Conservation (phyloP, 2,329 filamentous ascomycete genomes). For the Colletotrichum lindemuthianum region DNA sequence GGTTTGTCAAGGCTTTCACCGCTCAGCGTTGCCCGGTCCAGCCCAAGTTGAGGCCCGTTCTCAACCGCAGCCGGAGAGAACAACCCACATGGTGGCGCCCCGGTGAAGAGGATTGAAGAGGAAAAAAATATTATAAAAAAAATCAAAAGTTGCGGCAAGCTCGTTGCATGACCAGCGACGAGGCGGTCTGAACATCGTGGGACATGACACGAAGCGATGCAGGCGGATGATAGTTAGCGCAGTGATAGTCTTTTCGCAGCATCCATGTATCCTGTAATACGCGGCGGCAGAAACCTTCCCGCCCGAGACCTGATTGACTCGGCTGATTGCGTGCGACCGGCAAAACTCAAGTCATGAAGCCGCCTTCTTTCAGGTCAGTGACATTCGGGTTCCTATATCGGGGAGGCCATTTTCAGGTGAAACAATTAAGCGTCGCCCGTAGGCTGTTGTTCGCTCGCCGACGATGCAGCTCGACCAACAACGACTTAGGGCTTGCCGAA, state of each 20-base stretch:
- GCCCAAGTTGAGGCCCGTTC: slow-evolving; percentile 14
- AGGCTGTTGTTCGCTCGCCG: neutral
- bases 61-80: slow-evolving; percentile 2
- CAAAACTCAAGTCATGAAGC: neutral
- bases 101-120: neutral
- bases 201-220: slow-evolving; percentile 1
- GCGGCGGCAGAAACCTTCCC: slow-evolving; percentile 8
- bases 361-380: neutral
- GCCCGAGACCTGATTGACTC: slow-evolving; percentile 21
- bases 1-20: slow-evolving; percentile 19
- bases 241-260: neutral
- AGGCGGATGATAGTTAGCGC: neutral
- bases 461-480: slow-evolving; percentile 1
- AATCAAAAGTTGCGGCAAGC: neutral
- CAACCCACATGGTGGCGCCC: neutral
- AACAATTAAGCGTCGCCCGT: slow-evolving; percentile 25
- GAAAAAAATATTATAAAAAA: neutral
- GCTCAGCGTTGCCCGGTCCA: slow-evolving; percentile 13
- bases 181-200: slow-evolving; percentile 4
- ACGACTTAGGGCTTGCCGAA: slow-evolving; percentile 19
- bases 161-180: slow-evolving; percentile 16
- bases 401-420: slow-evolving; percentile 19
- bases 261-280: no score
- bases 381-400: neutral
- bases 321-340: slow-evolving; percentile 14